A percentile compares a stretch with the other conserved stretches of the same genome.
phyloP scores from a whole-genome alignment of 768 basidiomycete genomes.

The Lactifluus volemus region DNA sequence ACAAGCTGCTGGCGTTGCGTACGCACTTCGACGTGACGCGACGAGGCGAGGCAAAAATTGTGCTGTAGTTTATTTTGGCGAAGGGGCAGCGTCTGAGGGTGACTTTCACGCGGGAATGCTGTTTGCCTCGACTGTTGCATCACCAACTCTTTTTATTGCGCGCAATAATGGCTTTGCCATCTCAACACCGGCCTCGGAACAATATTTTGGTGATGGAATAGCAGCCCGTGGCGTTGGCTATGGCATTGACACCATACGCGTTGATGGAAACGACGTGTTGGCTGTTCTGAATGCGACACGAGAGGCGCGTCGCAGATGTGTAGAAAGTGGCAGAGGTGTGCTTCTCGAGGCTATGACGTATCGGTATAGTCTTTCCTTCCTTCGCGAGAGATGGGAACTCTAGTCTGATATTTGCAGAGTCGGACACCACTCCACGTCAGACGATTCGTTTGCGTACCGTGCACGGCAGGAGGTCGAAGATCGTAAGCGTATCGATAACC shows the following conservation, averaged over 20 bases:
- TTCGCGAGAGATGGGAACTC: background rate
- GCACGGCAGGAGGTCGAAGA: slow-evolving; percentile 86
- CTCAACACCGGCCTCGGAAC: slow-evolving; percentile 83
- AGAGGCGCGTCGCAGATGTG: slow-evolving; percentile 61
- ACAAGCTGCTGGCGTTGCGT: slow-evolving; percentile 89
- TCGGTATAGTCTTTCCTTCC: slow-evolving; percentile 36
- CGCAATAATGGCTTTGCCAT: slow-evolving; percentile 93
- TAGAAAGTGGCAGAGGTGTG: slow-evolving; percentile 74
- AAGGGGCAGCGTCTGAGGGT: slow-evolving; percentile 90
- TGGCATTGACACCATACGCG: slow-evolving; percentile 83
- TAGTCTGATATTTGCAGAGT: slow-evolving; percentile 39
- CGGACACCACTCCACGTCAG: slow-evolving; percentile 92
- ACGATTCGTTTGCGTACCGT: slow-evolving; percentile 92
- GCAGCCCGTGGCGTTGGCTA: slow-evolving; percentile 88
- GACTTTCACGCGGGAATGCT: slow-evolving; percentile 92
- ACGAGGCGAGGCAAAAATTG: slow-evolving; percentile 58
- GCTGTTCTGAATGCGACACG: slow-evolving; percentile 70
- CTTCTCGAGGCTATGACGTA: slow-evolving; percentile 90
- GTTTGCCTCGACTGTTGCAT: slow-evolving; percentile 66
- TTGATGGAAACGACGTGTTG: slow-evolving; percentile 89
- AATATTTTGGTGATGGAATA: slow-evolving; percentile 89
- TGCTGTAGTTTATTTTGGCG: slow-evolving; percentile 87
- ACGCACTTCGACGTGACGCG: slow-evolving; percentile 76
- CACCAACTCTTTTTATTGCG: slow-evolving; percentile 65
- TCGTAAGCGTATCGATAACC: slow-evolving; percentile 85